Evolutionary conservation across 2,329 filamentous ascomycete species (phyloP), one percentile per base, ranked within the genome.

Genomic region (Cadophora malorum): DNA sequence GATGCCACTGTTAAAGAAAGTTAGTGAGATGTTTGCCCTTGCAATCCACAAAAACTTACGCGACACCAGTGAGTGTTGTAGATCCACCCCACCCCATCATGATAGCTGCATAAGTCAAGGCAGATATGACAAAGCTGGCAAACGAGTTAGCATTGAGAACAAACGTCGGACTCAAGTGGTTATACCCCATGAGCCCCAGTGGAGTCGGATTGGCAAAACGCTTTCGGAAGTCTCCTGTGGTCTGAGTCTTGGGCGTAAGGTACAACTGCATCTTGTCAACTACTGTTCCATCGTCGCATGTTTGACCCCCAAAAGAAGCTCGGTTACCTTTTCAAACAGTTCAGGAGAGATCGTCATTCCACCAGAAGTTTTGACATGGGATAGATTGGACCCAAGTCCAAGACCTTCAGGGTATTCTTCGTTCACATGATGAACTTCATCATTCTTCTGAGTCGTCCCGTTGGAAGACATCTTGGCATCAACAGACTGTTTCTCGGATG

Each of bases 51-150:
- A n/a, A 33, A 21, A 25, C 67, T 60, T 72, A 73, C 72, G 67
- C 68, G 19, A 73, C 71, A 6, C 71, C 70, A 33, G 58, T 65
- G 8, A 74, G 67, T 16, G 68, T 67, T 25, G 70, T 74, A 1
- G 70, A 62, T 9, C 72, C 72, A 19, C 72, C 72, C 72, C 72
- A 74, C 7, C 71, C 72, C 72, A 74, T 72, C 31, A 71, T 53
- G 2, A 74, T 60, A 8, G 56, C 41, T 25, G 71, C 56, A 61
- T 69, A 74, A 19, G 72, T 74, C 14, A 70, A 21, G 5, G 71
- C 65, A 5, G 55, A 76, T 70, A 77, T 81, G 76, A 80, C 83
- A 75, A 79, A 83, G 75, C 66, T 67, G 23, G 14, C 23, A 9
- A 19, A 2, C n/a, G 9, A 28, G n/a, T 60, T 45, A 50, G 28